These are phyloP conservation scores for Penicillium paxilli DNA, from an alignment of 495 filamentous ascomycete genomes.

Conservation along the genomic window DNA sequence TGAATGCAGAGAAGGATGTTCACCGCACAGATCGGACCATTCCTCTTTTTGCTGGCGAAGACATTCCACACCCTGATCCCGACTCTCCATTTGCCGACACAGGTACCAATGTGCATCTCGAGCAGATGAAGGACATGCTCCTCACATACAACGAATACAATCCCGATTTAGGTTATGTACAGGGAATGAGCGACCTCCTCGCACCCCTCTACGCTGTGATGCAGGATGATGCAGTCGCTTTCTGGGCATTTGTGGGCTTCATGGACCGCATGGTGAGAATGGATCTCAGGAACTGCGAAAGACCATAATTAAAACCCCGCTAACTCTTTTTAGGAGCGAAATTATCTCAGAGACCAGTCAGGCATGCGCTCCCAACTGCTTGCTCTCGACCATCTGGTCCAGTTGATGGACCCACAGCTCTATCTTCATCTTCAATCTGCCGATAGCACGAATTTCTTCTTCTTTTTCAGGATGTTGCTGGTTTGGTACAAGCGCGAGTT, in stretches of 20 bases:
- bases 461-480: slow-evolving; percentile 97
- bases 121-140: slow-evolving; percentile 99
- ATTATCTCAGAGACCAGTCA: slow-evolving; percentile 92
- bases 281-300: background rate
- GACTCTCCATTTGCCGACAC: slow-evolving; percentile 89
- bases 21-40: slow-evolving; percentile 94
- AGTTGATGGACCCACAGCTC: slow-evolving; percentile 93
- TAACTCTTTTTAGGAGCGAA: slow-evolving; percentile 63
- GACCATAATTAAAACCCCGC: background rate
- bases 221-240: slow-evolving; percentile 95
- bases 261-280: slow-evolving; percentile 90
- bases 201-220: slow-evolving; percentile 95
- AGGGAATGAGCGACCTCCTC: slow-evolving; percentile 97
- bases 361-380: slow-evolving; percentile 92
- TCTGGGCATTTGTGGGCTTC: slow-evolving; percentile 94
- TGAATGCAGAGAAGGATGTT: slow-evolving; percentile 85
- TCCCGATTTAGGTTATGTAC: slow-evolving; percentile 88
- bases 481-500: slow-evolving; percentile 99
- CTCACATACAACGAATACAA: slow-evolving; percentile 98
- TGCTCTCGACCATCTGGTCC: slow-evolving; percentile 88
- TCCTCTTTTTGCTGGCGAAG: slow-evolving; percentile 91
- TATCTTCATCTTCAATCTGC: slow-evolving; percentile 86
- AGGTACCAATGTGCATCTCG: slow-evolving; percentile 95
- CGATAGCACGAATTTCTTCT: slow-evolving; percentile 98
- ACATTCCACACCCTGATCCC: slow-evolving; percentile 96